A percentile compares a stretch with the other conserved stretches of the same genome.
Conservation (phyloP, 2,329 filamentous ascomycete genomes). For the Fusarium sp. region DNA sequence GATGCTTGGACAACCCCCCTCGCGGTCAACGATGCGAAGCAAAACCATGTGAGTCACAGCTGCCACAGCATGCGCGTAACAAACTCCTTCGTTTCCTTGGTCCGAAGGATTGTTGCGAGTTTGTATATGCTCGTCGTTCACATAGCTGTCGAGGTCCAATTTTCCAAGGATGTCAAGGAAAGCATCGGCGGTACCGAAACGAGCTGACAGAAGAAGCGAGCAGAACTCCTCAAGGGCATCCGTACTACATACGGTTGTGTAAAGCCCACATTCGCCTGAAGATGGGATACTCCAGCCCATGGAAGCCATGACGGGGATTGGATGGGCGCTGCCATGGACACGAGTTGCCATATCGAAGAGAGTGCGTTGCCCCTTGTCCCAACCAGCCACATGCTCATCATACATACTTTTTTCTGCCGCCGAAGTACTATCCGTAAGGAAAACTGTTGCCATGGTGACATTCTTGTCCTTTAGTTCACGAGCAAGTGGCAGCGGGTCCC, state of each 20-base stretch:
- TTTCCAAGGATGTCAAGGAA: background rate
- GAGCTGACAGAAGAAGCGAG: background rate
- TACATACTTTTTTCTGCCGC: background rate
- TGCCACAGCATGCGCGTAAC: background rate
- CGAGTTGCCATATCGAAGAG: background rate
- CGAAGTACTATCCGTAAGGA: background rate
- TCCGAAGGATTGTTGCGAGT: accelerated
- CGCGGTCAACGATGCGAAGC: background rate
- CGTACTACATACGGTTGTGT: background rate
- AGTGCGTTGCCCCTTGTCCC: background rate
- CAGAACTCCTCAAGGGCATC: background rate
- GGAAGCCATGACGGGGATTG: background rate
- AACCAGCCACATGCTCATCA: background rate
- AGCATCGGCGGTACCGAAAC: background rate
- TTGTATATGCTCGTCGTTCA: background rate
- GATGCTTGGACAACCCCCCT: background rate
- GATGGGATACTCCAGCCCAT: background rate
- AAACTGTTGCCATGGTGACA: background rate
- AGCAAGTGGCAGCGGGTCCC: background rate
- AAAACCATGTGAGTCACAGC: background rate
- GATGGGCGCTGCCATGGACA: background rate
- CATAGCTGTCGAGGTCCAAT: background rate
- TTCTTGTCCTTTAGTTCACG: accelerated
- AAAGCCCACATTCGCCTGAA: background rate
- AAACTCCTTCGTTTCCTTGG: accelerated